Evolutionary conservation across 2,329 filamentous ascomycete species (phyloP), one percentile per base, ranked within the genome.

Genomic region (Alternaria alternata): DNA sequence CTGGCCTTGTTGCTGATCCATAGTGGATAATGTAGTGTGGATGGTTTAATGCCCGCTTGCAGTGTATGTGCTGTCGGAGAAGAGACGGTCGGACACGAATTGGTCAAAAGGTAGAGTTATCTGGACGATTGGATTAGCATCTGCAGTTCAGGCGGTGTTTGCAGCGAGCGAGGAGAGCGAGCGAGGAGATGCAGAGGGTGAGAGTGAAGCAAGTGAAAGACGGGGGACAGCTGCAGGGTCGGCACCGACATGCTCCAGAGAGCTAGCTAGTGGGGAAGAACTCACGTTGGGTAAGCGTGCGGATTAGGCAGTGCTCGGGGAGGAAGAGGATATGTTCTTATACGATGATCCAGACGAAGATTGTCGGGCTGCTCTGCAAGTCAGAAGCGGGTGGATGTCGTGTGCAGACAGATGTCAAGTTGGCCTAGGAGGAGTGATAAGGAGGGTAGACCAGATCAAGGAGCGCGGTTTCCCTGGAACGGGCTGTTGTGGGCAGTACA

Each of bases 1-100:
- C 70, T 81, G 81, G 74, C 63, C 64, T 64, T 84, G 86, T 80
- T 89, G 79, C 66, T 81, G 81, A 70, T 82, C 81, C 81, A 83
- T 83, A 36, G 62, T 70, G 61, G 62, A 67, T 59, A 61, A 54
- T 69, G 69, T 59, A 55, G 61, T 64, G 65, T 62, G 65, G 61
- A 59, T 60, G 59, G 59, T 65, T 70, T 64, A 67, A 69, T 59
- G 66, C 64, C 66, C 65, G 66, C 57, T 61, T 66, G 70, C 56
- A 63, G 63, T 57, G 54, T 51, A 32, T 68, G 59, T 61, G 56
- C 58, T 68, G 65, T 68, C 66, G 63, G 70, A 58, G 63, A 65
- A 67, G 67, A 60, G 69, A 69, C 62, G 63, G 60, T 63, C 64
- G 61, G 67, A 71, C 64, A 67, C 68, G 65, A 65, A 61, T 60